A percentile compares a stretch with the other conserved stretches of the same genome.
These are phyloP conservation scores for Lachnellula hyalina DNA, from an alignment of 2,329 filamentous ascomycete genomes.

Conservation along the genomic window DNA sequence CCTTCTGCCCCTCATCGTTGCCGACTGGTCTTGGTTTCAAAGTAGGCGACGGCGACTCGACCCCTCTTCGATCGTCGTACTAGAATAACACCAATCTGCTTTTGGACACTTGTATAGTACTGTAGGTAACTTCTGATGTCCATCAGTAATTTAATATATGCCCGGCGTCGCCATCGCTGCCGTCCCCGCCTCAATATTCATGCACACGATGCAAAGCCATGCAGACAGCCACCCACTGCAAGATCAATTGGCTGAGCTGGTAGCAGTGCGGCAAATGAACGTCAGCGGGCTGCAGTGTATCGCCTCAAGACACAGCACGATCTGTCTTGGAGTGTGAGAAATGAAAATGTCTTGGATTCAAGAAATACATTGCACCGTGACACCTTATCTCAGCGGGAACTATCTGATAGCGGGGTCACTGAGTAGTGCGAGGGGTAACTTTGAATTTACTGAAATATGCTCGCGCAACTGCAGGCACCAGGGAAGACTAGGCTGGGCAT, in stretches of 20 bases:
- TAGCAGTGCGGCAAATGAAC: conserved; percentile 15
- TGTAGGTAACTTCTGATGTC: conserved; percentile 5
- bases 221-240: conserved; percentile 14
- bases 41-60: too few relatives aligned
- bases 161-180: conserved; percentile 10
- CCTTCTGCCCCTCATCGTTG: conserved; percentile 11
- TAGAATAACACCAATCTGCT: not conserved
- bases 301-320: conserved; percentile 5
- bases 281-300: conserved; percentile 11
- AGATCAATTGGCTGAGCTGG: conserved; percentile 15
- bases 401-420: not conserved
- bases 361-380: too few relatives aligned
- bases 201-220: conserved; percentile 13
- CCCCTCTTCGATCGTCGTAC: conserved; percentile 4
- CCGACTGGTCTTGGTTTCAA: conserved; percentile 12
- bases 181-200: conserved; percentile 19
- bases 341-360: not conserved
- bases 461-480: too few relatives aligned
- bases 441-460: too few relatives aligned
- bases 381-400: not conserved
- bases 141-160: not conserved
- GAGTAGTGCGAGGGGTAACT: not conserved
- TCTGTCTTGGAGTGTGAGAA: not conserved
- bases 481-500: too few relatives aligned
- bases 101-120: not conserved